Conservation (phyloP, 768 basidiomycete genomes). For the Lentinula boryana region DNA sequence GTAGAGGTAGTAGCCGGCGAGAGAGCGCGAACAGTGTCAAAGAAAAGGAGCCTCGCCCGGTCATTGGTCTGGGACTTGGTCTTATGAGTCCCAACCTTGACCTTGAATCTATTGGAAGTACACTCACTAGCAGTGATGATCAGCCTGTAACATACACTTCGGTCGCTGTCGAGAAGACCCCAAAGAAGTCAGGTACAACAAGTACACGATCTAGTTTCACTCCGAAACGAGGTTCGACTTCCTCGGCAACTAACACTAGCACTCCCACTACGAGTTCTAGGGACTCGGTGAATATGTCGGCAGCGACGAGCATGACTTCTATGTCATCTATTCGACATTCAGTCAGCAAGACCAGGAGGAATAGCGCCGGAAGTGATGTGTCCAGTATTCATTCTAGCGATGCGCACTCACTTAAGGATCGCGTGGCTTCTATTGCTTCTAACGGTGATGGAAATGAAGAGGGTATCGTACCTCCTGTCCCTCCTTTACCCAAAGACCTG, state of each 20-base stretch:
- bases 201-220: conserved; percentile 68
- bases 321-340: conserved; percentile 76
- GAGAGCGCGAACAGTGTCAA: conserved; percentile 33
- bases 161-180: conserved; percentile 51
- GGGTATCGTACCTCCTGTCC: conserved; percentile 81
- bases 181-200: conserved; percentile 54
- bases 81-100: conserved; percentile 31
- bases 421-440: conserved; percentile 53
- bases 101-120: conserved; percentile 34
- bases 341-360: conserved; percentile 59
- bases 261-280: conserved; percentile 77
- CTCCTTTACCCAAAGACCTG: conserved; percentile 87
- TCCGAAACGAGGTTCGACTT: conserved; percentile 85
- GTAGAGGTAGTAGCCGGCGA: conserved; percentile 31
- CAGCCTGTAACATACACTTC: conserved; percentile 30
- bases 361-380: conserved; percentile 83
- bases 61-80: conserved; percentile 28
- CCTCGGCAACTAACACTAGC: conserved; percentile 80
- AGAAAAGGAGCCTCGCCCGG: conserved; percentile 39
- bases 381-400: conserved; percentile 73
- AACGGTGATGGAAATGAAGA: conserved; percentile 59
- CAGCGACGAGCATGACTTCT: conserved; percentile 73
- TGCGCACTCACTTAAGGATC: conserved; percentile 57
- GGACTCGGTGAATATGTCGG: conserved; percentile 81
- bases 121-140: conserved; percentile 52